Evolutionary conservation across 441 rosid genomes (phyloP).

Genomic region (Populus hybrid): DNA sequence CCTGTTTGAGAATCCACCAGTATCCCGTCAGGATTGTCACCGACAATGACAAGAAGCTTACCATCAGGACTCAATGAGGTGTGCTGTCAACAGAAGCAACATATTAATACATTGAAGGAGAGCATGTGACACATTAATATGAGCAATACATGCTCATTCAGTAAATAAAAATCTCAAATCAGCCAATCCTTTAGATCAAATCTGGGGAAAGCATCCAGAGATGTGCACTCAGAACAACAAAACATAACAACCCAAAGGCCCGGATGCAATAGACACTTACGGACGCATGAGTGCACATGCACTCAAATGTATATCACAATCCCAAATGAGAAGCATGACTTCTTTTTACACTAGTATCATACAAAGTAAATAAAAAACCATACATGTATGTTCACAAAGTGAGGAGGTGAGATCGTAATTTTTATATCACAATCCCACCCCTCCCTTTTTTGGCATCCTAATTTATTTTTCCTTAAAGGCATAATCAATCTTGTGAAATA

Average conservation of each 20-base stretch:
- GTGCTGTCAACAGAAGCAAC: conserved; percentile 46
- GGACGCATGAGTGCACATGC: not conserved
- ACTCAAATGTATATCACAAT: not conserved
- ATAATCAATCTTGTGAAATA: not conserved
- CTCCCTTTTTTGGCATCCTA: not conserved
- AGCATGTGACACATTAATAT: conserved; percentile 1
- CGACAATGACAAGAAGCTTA: conserved; percentile 67
- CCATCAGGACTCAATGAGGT: conserved; percentile 79
- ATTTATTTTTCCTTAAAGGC: not conserved
- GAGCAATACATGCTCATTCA: not conserved
- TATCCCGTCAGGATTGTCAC: conserved; percentile 70
- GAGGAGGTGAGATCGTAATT: no score
- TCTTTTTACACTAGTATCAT: not conserved
- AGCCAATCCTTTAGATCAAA: not conserved
- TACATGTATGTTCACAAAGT: not conserved
- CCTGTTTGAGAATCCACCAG: conserved; percentile 71
- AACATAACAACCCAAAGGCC: not conserved
- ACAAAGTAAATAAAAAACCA: not conserved
- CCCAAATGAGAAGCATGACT: not conserved
- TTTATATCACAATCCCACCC: not conserved
- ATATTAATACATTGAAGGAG: conserved; percentile 15
- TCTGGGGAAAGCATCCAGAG: not conserved
- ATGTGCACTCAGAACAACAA: not conserved
- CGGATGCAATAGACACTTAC: not conserved
- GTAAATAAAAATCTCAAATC: conserved; percentile 8